Conservation (phyloP, 306 rosid species). For the Lupinus albus region DNA sequence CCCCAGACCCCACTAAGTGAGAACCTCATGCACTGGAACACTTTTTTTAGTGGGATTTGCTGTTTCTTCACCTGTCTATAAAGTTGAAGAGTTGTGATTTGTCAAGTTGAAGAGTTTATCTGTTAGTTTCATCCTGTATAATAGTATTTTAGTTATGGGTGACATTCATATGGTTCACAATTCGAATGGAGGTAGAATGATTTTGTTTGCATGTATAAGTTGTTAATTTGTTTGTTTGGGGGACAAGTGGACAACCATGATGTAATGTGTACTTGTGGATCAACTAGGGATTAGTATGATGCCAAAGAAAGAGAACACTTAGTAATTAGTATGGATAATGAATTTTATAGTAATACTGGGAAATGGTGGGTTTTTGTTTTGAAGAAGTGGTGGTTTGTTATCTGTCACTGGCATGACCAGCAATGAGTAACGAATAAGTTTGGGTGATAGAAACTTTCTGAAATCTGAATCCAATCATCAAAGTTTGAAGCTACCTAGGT, state of each 20-base stretch:
- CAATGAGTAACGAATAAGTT: constrained; percentile 19
- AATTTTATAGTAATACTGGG: not conserved
- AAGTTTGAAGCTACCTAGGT: constrained; percentile 12
- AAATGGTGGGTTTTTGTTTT: constrained; percentile 21
- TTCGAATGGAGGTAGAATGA: not conserved
- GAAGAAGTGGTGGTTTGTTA: constrained; percentile 32
- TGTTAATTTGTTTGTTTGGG: constrained; percentile 16
- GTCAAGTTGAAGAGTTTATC: constrained; percentile 23
- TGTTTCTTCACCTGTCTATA: not conserved
- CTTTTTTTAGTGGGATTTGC: no score
- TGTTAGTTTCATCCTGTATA: not conserved
- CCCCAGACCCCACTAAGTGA: no score
- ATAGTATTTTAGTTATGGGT: constrained; percentile 3
- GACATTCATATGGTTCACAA: constrained; percentile 13
- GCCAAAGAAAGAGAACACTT: constrained; percentile 1
- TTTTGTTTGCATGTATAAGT: not conserved
- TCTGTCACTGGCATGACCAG: constrained; percentile 13
- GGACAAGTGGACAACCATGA: constrained; percentile 19
- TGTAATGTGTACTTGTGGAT: constrained; percentile 12
- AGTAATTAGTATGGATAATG: not conserved
- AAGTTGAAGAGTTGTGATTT: constrained; percentile 14
- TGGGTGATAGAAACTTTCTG: constrained; percentile 12
- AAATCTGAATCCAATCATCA: constrained; percentile 29
- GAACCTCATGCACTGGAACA: no score
- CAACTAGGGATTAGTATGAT: not conserved